Conservation (phyloP, 148 eudicot species). For the Amaranthus palmeri region DNA sequence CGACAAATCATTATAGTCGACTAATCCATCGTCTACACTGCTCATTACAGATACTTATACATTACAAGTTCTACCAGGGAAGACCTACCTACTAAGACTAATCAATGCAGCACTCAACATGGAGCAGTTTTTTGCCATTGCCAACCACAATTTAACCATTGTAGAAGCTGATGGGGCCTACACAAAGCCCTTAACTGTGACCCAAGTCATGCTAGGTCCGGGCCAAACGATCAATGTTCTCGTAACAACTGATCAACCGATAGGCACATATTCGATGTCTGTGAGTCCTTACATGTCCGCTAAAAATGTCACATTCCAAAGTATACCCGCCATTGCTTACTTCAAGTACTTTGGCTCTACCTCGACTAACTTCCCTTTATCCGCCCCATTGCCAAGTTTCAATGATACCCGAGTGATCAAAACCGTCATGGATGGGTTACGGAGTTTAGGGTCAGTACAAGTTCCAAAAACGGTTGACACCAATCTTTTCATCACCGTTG, state of each 20-base stretch:
- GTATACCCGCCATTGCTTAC: slow-evolving; percentile 43
- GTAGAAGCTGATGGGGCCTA: slow-evolving; percentile 60
- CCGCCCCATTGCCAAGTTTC: slow-evolving; percentile 39
- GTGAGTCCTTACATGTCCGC: slow-evolving; percentile 62
- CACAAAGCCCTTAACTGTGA: slow-evolving; percentile 41
- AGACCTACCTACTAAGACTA: slow-evolving; percentile 50
- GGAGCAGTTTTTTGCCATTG: slow-evolving; percentile 53
- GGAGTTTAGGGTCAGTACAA: slow-evolving; percentile 31
- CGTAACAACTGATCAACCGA: slow-evolving; percentile 39
- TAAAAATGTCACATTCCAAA: slow-evolving; percentile 43
- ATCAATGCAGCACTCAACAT: slow-evolving; percentile 54
- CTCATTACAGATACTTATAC: slow-evolving; percentile 38
- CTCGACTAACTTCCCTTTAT: slow-evolving; percentile 29
- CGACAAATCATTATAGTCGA: no score
- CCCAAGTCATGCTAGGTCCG: slow-evolving; percentile 49
- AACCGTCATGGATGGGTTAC: slow-evolving; percentile 45
- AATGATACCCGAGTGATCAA: slow-evolving; percentile 39
- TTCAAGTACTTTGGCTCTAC: slow-evolving; percentile 41
- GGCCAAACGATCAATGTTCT: slow-evolving; percentile 58
- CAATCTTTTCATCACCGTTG: slow-evolving; percentile 53
- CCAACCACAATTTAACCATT: slow-evolving; percentile 53
- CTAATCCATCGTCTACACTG: neutral
- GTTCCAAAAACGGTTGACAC: slow-evolving; percentile 48
- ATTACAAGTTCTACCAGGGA: slow-evolving; percentile 48
- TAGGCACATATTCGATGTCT: slow-evolving; percentile 42